Evolutionary conservation across 345 rosid species (phyloP), one percentile per base, ranked within the genome.

Genomic region (Populus pruinosa): DNA sequence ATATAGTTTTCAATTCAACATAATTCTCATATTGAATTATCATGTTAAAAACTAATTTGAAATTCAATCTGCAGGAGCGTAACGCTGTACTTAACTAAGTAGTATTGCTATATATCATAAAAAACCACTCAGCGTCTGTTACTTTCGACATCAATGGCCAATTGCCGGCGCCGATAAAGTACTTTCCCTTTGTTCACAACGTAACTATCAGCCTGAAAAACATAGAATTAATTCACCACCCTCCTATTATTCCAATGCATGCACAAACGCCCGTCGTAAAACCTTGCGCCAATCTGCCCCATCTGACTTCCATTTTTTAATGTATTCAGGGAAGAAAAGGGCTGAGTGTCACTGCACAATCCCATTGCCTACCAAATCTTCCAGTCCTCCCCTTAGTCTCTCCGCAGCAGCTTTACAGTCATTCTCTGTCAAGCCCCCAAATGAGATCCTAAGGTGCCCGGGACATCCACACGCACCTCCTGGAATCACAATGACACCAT

Each of bases 401-500:
- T 79, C 87, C 0, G 94, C 93, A 1, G 98, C 98, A 2, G 87
- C 90, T 78, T 76, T 89, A 80, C 92, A 90, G 23, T 83, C 91
- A 31, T 82, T 85, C 84, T 90, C 98, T 27, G 63, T 33, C 85
- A 96, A 76, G 36, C 97, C 98, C 33, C 97, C 99, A 4, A 93
- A 96, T 1, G 97, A 89, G 70, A 94, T 86, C 81, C 99, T 82
- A 16, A 94, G 71, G 71, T 93, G 87, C 21, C 97, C 99, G 0
- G 91, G 92, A 69, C 94, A 79, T 38, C 97, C 98, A 0, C 90
- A 80, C 0, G 99, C 92, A 2, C 87, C 71, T 17, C 99, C 99
- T 0, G 97, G 99, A 77, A 96, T 89, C 78, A 92, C 91, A 64
- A 91, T 92, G 53, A 93, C 93, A 10, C 91, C 94, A 25, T 96